Base-by-base conservation (phyloP, 768 basidiomycete genomes). In the Aureoboletus auriporus region DNA sequence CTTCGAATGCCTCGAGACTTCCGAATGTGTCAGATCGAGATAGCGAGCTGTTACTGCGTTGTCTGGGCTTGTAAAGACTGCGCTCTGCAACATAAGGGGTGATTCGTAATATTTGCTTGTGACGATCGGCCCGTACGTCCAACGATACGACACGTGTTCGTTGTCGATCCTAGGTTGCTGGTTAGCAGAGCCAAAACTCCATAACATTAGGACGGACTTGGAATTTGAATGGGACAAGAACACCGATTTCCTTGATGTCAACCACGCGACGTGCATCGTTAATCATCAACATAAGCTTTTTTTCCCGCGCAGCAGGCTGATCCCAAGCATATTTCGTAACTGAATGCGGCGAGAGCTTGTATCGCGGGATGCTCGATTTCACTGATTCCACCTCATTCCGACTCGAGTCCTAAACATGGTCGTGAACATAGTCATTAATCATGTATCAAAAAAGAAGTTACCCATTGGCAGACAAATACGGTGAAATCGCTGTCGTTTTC, bases 211-310 rank as follows among this genome's bases (percentile, higher is more conserved):
- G 42, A 71, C 81, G 51, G 55, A 91, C 90, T 39, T 73, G 71
- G 62, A 95, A 90, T 64, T 80, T 90, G 75, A 94, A 94, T 1
- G 96, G 96, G 11, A 89, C 68, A 6, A 95, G 77, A 54, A 88
- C 80, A 26, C 96, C 96, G 17, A 99, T 98, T 66, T 97, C 96
- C 84, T 95, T 85, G 51, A 95, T 84, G 62, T 98, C 95, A 43
- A 98, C 72, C 17, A 75, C 66, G 27, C 90, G 79, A 10, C 77
- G 79, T 45, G 78, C 69, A 20, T 77, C 77, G 37, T 83, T 83
- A 42, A 84, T 75, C 9, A 66, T 64, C 17, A 99, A 71, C 31
- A 81, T 65, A 23, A 99, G 72, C 54, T 82, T 84, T 69, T 95
- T 98, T 56, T 87, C 84, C 39, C 73, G 73, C 1, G 84, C 84